Evolutionary conservation across 2,329 filamentous ascomycete genomes (phyloP), one percentile per base, ranked within the genome.

Genomic region (Fusarium sp.): DNA sequence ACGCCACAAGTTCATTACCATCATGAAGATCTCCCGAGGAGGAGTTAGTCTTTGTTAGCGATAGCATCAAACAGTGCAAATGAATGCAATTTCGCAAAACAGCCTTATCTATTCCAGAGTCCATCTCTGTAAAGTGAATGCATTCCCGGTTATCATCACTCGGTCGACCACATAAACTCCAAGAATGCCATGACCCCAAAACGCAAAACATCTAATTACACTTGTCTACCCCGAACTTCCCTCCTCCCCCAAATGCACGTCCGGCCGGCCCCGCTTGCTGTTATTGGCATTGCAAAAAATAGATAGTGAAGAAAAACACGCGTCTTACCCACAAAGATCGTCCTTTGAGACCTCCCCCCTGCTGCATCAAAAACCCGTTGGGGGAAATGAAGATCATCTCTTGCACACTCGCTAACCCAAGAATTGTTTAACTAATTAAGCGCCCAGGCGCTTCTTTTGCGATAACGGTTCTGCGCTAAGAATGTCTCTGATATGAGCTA

Each of bases 321-420:
- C 72, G 72, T 72, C 73, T 48, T 64, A 58, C 39, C 73, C 73
- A 68, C 73, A 69, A 39, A 54, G 69, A 74, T 75, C 66, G 48
- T 51, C 52, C 22, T 41, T 44, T 24, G 24, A 58, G 20, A 6
- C 34, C 51, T 38, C 41, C 48, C 66, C 66, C 55, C 44, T 68
- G 51, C 34, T 68, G 42, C 67, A 72, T 69, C 68, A 72, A 48
- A 66, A 62, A 26, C 56, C 45, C 63, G 70, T 72, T 72, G 59
- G 71, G 56, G 74, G 64, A 76, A 76, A 76, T 76, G 74, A 76
- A 75, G 74, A 76, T 76, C 74, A 76, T 76, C 75, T 76, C 61
- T 32, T 66, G 52, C 68, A 69, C 50, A 22, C 38, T 24, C 36
- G 42, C 36, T 56, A 56, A 58, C 30, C 7, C 30, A 44, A 28